Evolutionary conservation across 2,329 filamentous ascomycete genomes (phyloP), one percentile per base, ranked within the genome.

Genomic region (Kalmusia sp.): DNA sequence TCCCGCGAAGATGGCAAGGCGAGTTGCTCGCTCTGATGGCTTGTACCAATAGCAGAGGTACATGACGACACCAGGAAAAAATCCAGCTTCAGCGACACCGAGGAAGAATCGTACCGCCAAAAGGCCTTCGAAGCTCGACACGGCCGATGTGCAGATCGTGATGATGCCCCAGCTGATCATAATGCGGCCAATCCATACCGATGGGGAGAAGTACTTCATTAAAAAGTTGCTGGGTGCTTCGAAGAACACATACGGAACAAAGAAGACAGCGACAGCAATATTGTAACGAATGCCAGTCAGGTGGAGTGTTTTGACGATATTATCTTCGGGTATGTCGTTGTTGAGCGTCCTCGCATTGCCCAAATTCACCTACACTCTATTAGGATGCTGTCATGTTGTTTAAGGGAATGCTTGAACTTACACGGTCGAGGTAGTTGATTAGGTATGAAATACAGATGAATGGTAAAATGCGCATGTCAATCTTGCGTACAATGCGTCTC

Each of bases 21-120:
- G 84, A 11, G 91, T 80, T 40, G 89, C 90, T 50, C 92, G 88
- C 67, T 95, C 91, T 14, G 81, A 83, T 28, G 90, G 82, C 69
- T 85, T 88, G 65, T 93, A 95, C 90, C 90, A 95, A 68, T 88
- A 92, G 0, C 86, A 90, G 0, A 93, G 80, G 67, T 92, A 92
- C 71, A 91, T 92, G 59, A 88, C 88, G 24, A 92, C 83, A 3
- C 76, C 76, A 3, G 76, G 77, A 46, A 80, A 79, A 0, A 92
- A 78, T 8, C 89, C 89, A 7, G 89, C 77, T 69, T 93, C 90
- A 21, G 82, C 82, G 19, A 91, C 74, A 24, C 89, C 89, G 0
- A 92, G 78, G 62, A 91, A 90, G 55, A 75, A 73, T 30, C 75
- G 63, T 25, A 65, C 69, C 4, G 67, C 35, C 14, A 24, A 21